A percentile compares a stretch with the other conserved stretches of the same genome.
Conservation (phyloP, 768 basidiomycete genomes). For the Xanthoconium stramineum region DNA sequence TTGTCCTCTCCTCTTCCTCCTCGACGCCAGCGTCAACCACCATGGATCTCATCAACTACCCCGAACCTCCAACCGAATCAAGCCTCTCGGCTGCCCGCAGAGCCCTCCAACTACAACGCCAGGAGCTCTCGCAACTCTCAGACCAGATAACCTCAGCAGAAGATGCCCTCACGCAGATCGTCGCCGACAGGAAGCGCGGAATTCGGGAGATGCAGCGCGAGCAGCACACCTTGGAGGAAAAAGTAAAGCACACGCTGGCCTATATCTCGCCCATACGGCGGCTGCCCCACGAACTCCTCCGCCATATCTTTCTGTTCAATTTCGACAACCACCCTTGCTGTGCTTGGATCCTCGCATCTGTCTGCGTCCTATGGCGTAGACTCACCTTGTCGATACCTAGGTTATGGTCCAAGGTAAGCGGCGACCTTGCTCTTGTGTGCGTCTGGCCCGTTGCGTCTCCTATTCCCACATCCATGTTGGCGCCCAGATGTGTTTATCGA, state of each 20-base stretch:
- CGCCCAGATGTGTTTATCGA: slow-evolving; percentile 16
- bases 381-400: slow-evolving; percentile 62
- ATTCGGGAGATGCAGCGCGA: slow-evolving; percentile 56
- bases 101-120: slow-evolving; percentile 35
- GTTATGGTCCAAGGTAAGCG: slow-evolving; percentile 74
- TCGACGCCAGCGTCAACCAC: slow-evolving; percentile 21
- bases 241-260: slow-evolving; percentile 48
- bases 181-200: slow-evolving; percentile 48
- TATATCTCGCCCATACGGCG: slow-evolving; percentile 73
- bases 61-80: slow-evolving; percentile 59
- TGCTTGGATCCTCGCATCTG: slow-evolving; percentile 72
- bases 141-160: slow-evolving; percentile 53
- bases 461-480: slow-evolving; percentile 11
- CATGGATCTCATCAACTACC: slow-evolving; percentile 34
- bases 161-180: slow-evolving; percentile 52
- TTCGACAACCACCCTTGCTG: slow-evolving; percentile 71
- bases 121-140: slow-evolving; percentile 33
- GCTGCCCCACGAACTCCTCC: slow-evolving; percentile 69
- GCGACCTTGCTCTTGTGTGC: not conserved
- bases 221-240: slow-evolving; percentile 45
- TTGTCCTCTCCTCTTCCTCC: slow-evolving; percentile 8
- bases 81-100: slow-evolving; percentile 52
- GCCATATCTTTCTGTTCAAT: slow-evolving; percentile 66
- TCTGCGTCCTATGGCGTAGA: slow-evolving; percentile 64
- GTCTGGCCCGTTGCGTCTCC: not conserved